Percentiles rank a stretch among this genome's conserved stretches.
These are phyloP conservation scores for Oxyria digyna DNA, from an alignment of 148 eudicot genomes.

Conservation along the genomic window DNA sequence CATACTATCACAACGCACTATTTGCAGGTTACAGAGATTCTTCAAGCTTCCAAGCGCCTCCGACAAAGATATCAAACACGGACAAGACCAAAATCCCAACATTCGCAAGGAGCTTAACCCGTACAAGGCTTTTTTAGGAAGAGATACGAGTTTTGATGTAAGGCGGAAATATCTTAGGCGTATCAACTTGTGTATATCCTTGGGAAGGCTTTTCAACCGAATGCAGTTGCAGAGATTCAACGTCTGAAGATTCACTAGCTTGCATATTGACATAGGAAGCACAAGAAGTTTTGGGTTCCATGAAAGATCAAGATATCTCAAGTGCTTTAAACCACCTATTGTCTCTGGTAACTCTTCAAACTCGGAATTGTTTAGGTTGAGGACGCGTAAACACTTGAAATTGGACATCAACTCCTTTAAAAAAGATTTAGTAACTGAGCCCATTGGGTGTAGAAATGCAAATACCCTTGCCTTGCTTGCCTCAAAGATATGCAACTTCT, in stretches of 20 bases:
- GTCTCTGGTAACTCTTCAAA: conserved; percentile 8
- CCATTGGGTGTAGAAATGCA: neutral
- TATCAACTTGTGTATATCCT: conserved; percentile 9
- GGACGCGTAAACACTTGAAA: conserved; percentile 11
- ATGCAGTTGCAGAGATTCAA: neutral
- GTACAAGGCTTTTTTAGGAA: neutral
- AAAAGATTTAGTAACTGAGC: neutral
- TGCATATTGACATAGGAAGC: conserved; percentile 11
- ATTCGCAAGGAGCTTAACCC: neutral
- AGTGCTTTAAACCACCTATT: conserved; percentile 14
- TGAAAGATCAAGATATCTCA: conserved; percentile 15
- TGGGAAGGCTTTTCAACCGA: conserved; percentile 10
- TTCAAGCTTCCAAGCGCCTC: neutral
- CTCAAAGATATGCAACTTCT: neutral
- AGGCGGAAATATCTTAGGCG: conserved; percentile 9
- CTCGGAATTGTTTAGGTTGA: neutral
- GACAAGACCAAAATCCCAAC: neutral
- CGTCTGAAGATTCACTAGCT: conserved; percentile 16
- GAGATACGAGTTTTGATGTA: neutral
- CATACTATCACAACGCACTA: neutral
- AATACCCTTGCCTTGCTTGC: neutral
- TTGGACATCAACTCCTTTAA: neutral
- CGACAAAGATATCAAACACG: neutral
- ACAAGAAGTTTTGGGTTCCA: neutral
- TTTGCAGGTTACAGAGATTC: neutral